Evolutionary conservation across 176 grass and related monocot genomes (phyloP).

Genomic region (Oryza officinalis): DNA sequence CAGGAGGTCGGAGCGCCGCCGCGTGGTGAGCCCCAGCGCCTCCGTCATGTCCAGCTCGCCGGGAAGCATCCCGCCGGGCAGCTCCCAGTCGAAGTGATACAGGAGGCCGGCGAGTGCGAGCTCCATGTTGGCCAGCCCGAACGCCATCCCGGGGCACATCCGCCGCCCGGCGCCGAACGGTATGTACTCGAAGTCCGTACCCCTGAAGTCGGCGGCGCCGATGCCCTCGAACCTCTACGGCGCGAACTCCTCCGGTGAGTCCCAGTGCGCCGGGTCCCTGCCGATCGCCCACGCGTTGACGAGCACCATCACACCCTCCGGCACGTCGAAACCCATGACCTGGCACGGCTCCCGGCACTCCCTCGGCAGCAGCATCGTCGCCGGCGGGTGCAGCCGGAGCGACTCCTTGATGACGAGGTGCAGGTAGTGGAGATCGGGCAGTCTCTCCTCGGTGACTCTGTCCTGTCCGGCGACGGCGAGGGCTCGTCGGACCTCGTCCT

Average conservation of each 20-base stretch:
- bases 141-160: not conserved
- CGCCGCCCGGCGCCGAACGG: not conserved
- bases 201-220: not conserved
- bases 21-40: not conserved
- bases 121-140: not conserved
- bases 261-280: constrained; percentile 33
- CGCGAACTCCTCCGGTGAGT: constrained; percentile 33
- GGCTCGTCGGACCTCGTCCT: constrained; percentile 30
- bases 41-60: not conserved
- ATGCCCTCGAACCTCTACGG: constrained; percentile 34
- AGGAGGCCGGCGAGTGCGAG: not conserved
- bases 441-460: not conserved
- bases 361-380: constrained; percentile 23
- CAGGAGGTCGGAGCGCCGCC: not conserved
- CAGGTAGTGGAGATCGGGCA: constrained; percentile 22
- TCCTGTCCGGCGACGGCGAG: not conserved
- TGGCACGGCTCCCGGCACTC: not conserved
- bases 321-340: constrained; percentile 14
- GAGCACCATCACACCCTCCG: constrained; percentile 1
- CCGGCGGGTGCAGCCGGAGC: constrained; percentile 26
- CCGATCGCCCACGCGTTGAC: constrained; percentile 44
- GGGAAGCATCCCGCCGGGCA: not conserved
- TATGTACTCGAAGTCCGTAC: not conserved
- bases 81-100: not conserved
- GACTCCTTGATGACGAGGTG: constrained; percentile 38